Evolutionary conservation across 2,329 filamentous ascomycete species (phyloP).

Genomic region (Herpotrichia juniperi): DNA sequence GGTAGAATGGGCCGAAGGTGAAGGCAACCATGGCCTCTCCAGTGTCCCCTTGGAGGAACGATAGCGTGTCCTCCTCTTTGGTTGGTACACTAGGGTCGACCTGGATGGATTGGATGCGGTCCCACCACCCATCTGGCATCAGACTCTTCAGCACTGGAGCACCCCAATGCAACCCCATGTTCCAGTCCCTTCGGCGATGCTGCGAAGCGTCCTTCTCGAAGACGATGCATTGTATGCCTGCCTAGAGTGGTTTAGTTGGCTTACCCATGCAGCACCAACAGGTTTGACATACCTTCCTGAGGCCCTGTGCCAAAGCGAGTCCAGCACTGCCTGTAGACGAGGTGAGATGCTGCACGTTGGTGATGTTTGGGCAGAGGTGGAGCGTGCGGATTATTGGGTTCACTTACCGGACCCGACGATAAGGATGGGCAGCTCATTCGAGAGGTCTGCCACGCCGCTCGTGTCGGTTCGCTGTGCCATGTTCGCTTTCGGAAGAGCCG

Average conservation of each 20-base stretch:
- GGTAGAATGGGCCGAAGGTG: slow-evolving; percentile 42
- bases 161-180: slow-evolving; percentile 68
- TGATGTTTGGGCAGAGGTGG: background rate
- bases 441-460: background rate
- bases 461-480: background rate
- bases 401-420: slow-evolving; percentile 21
- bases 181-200: slow-evolving; percentile 62
- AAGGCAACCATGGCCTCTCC: slow-evolving; percentile 42
- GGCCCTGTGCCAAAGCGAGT: slow-evolving; percentile 45
- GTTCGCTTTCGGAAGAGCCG: background rate
- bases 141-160: slow-evolving; percentile 59
- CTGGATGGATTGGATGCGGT: slow-evolving; percentile 54
- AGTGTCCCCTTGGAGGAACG: slow-evolving; percentile 42
- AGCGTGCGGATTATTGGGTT: background rate
- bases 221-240: slow-evolving; percentile 53
- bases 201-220: slow-evolving; percentile 62
- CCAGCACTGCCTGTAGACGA: slow-evolving; percentile 38
- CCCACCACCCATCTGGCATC: slow-evolving; percentile 60
- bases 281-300: slow-evolving; percentile 35
- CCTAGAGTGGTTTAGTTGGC: slow-evolving; percentile 21
- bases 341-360: slow-evolving; percentile 14
- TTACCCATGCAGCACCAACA: slow-evolving; percentile 4
- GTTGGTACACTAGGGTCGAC: slow-evolving; percentile 58
- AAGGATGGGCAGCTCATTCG: slow-evolving; percentile 14
- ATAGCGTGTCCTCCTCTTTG: slow-evolving; percentile 39